Evolutionary conservation across 805 yeast genomes (phyloP), one percentile per base, ranked within the genome.

Genomic region (Jamesozyma rosinii): DNA sequence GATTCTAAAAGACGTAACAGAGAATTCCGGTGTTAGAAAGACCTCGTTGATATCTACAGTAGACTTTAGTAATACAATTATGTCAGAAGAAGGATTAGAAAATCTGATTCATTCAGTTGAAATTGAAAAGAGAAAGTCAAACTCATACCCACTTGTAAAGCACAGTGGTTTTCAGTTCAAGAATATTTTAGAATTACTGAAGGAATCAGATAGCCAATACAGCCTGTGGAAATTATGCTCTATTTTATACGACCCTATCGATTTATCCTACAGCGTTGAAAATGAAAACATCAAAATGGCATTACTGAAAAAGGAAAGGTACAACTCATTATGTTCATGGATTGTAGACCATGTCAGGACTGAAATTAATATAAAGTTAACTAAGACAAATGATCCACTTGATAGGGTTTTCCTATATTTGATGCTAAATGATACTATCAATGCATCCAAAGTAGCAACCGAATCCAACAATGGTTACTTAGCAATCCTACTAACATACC

Each of bases 381-480:
- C 54, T 10, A 46, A 51, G 2, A 46, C 55, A 3, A 50, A 52
- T 1, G 76, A 75, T 49, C 55, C 69, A 0, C 64, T 80, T 18
- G 81, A 80, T 31, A 58, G 61, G 19, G 70, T 83, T 0, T 79
- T 76, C 55, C 54, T 72, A 3, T 55, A 66, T 21, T 48, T 82
- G 9, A 68, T 77, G 27, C 66, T 74, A 4, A 79, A 83, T 42
- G 75, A 81, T 44, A 54, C 86, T 24, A 65, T 71, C 8, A 68
- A 68, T 22, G 97, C 97, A 1, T 68, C 80, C 5, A 67, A 69
- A 26, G 46, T 67, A 2, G 89, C 96, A 1, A 61, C 79, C 1
- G 64, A 71, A n/a, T 62, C 82, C 0, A 71, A 72, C 8, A 83
- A 84, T 53, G 63, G 74, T 4, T 95, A 89, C 58, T 61, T 90